phyloP scores from a whole-genome alignment of 2,329 filamentous ascomycete species.

The Immersiporthe knoxdaviesiana region DNA sequence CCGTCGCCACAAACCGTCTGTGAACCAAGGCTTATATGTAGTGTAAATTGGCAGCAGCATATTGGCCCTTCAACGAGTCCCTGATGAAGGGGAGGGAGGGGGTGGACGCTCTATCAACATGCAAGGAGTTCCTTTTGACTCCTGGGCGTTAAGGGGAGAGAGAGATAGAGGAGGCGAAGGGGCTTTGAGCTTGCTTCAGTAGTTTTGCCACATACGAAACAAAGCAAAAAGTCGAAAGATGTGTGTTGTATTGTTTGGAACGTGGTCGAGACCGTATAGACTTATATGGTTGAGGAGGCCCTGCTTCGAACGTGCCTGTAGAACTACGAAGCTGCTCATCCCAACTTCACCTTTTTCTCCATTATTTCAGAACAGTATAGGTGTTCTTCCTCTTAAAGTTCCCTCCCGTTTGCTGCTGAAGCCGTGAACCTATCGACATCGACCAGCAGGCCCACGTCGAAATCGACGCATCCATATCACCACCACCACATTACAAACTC shows the following conservation, averaged over 20 bases:
- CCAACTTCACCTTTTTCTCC: neutral
- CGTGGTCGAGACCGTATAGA: neutral
- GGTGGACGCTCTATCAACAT: neutral
- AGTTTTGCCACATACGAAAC: conserved; percentile 5
- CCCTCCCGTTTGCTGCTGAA: neutral
- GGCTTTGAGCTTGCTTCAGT: neutral
- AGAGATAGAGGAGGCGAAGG: too few species aligned
- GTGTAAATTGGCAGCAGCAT: neutral
- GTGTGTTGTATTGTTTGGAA: neutral
- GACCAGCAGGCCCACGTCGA: neutral
- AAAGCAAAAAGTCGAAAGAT: neutral
- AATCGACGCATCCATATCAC: neutral
- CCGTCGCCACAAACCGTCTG: conserved; percentile 9
- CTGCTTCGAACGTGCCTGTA: neutral
- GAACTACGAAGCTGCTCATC: neutral
- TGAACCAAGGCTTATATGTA: neutral
- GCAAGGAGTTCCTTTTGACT: neutral
- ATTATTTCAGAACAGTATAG: neutral
- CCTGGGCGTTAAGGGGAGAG: neutral
- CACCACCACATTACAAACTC: neutral
- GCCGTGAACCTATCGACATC: neutral
- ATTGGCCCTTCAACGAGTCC: neutral
- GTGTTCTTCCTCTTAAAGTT: neutral
- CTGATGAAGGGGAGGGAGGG: neutral
- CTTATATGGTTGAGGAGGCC: neutral